These are phyloP conservation scores for Panus rudis DNA, from an alignment of 768 basidiomycete genomes.

Conservation along the genomic window DNA sequence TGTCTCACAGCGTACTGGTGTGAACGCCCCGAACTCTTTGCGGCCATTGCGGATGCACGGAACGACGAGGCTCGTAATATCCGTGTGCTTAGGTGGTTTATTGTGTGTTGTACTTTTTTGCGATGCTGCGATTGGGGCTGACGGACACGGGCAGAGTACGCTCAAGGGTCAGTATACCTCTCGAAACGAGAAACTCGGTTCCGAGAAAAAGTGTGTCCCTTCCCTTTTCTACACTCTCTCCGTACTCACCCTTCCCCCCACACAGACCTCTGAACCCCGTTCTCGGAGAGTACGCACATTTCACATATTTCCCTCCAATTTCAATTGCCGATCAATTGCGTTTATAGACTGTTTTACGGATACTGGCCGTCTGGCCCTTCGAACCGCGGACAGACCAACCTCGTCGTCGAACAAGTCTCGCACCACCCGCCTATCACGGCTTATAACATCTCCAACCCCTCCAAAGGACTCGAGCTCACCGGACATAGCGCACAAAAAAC, in stretches of 20 bases:
- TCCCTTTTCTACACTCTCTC: not conserved
- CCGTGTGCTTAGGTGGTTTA: constrained; percentile 92
- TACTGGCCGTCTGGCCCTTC: constrained; percentile 71
- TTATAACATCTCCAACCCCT: constrained; percentile 78
- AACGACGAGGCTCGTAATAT: constrained; percentile 68
- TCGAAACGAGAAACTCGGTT: constrained; percentile 91
- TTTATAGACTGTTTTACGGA: constrained; percentile 73
- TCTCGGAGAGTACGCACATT: constrained; percentile 70
- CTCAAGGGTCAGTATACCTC: constrained; percentile 95
- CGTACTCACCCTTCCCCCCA: constrained; percentile 7
- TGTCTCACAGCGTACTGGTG: constrained; percentile 84
- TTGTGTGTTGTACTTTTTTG: constrained; percentile 43
- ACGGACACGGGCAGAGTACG: constrained; percentile 75
- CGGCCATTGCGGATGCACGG: constrained; percentile 73
- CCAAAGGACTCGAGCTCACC: constrained; percentile 66
- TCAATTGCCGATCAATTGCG: too few relatives aligned
- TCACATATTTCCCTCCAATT: too few relatives aligned
- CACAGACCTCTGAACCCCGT: constrained; percentile 89
- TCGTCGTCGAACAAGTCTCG: constrained; percentile 93
- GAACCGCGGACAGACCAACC: constrained; percentile 70
- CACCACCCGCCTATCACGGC: constrained; percentile 90
- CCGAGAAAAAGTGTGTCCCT: constrained; percentile 84
- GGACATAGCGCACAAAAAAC: constrained; percentile 97
- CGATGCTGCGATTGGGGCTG: not conserved
- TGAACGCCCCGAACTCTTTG: constrained; percentile 86